Evolutionary conservation across 2,329 filamentous ascomycete genomes (phyloP).

Genomic region (Knufia fluminis): DNA sequence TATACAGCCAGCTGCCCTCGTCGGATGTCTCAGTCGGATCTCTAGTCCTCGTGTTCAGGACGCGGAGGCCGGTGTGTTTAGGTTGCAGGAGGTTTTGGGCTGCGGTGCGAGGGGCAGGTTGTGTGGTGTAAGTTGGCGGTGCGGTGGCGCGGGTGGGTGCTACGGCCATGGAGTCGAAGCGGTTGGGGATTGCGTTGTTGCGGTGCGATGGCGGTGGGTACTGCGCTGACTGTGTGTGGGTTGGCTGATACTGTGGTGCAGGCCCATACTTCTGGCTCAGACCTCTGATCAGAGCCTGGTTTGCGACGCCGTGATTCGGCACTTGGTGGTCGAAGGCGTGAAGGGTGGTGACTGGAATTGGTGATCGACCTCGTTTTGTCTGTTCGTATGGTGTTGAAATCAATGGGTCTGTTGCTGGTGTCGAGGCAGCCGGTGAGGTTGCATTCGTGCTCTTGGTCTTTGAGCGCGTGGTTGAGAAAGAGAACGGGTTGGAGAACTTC

Average conservation of each 20-base stretch:
- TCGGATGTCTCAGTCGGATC: background rate
- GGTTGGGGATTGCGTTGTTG: too few species aligned
- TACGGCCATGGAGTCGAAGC: background rate
- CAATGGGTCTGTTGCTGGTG: background rate
- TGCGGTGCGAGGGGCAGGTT: background rate
- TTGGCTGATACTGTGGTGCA: background rate
- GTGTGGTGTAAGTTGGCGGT: background rate
- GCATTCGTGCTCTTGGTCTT: background rate
- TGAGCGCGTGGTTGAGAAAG: background rate
- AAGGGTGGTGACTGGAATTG: background rate
- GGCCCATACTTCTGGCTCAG: background rate
- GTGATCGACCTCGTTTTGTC: background rate
- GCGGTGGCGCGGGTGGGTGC: background rate
- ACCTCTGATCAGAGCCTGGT: background rate
- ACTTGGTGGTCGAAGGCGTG: background rate
- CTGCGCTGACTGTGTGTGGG: background rate
- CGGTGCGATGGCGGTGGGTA: background rate
- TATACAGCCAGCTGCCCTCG: conserved; percentile 1
- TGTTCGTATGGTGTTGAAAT: background rate
- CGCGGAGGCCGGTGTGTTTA: background rate
- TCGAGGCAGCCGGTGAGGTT: background rate
- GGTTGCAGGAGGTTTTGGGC: background rate
- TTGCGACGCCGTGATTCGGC: background rate
- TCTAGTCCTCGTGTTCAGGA: background rate
- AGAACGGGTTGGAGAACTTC: too few species aligned